Base-by-base conservation (phyloP, 1,139 yeast species). In the Tardiomyces digboiensis region DNA sequence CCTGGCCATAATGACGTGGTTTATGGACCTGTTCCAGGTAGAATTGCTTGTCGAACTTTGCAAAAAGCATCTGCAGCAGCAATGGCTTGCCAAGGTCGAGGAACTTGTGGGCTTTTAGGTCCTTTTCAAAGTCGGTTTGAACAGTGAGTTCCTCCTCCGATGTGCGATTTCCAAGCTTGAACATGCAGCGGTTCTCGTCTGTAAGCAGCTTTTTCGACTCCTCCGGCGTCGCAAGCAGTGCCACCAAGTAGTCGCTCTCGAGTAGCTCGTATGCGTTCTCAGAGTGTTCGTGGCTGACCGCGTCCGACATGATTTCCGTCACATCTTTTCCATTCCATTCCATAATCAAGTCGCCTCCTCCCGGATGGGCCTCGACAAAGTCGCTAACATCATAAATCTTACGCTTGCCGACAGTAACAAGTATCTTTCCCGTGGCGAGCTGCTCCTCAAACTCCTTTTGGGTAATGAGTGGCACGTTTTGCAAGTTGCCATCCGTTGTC, bases 1-100 rank as follows among this genome's bases (percentile, higher is more conserved):
- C 97, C 55, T 80, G 74, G 52, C 87, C 87, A 57, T 81, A 82
- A 65, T 91, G 98, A 60, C 98, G 81, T 45, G 98, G 98, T 64
- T 97, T 79, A 65, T 91, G 98, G 39, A 91, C 93, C 66, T 91
- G 97, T 61, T 88, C 96, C 59, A 91, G 72, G 64, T 91, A 91
- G 59, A 91, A 91, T 42, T 85, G 94, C 62, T 86, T 89, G 39
- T 83, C 59, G 70, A 87, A 91, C 40, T 75, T 72, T 38, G 88
- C 79, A 49, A 74, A 71, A 49, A 86, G 66, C 43, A 91, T 85
- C 68, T 91, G 98, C 65, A 76, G 61, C 44, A 91, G 68, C 55
- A 91, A 70, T 1, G 98, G 95, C 62, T 78, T 80, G 57, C 74
- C 78, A 59, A 91, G 76, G 61, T 91, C 97, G 57, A 91, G 71